Evolutionary conservation across 2,329 filamentous ascomycete species (phyloP), one percentile per base, ranked within the genome.

Genomic region (Trichoderma asperellum): DNA sequence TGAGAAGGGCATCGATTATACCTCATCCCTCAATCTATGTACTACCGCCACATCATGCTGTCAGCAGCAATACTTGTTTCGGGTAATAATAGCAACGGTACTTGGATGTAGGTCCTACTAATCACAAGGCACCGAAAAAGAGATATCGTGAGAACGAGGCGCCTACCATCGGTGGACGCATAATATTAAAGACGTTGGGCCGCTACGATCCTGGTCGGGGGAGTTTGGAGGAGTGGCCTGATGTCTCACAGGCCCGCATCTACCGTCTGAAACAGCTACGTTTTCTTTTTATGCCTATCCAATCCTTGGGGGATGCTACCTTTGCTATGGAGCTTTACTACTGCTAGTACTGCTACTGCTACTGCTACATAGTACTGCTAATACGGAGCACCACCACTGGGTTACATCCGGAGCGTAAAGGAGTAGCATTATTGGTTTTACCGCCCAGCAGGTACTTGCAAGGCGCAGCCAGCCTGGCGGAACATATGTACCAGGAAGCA

Each of bases 191-290:
- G 37, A 10, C 40, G n/a, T 24, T 34, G 61, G 37, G 34, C 49
- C 34, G 7, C 29, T 55, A 24, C 49, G 18, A 11, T 43, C 18
- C 35, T 64, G 35, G 61, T 43, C 21, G 49, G n/a, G 7, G 35
- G 52, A 56, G 34, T 14, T n/a, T 11, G 49, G 49, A 34, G 53
- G 24, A 16, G 55, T 59, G 63, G 55, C 40, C 63, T 59, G 63
- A 67, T 67, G 63, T 67, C 63, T 67, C 63, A 67, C 55, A 64
- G 37, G 55, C 29, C 40, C 40, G 57, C 35, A 29, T 27, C 21
- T 43, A 10, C 57, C 35, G 57, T 43, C 35, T 59, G 55, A 58
- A 59, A 49, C 55, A 37, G 29, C 55, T 65, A 16, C 32, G 21
- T 16, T 27, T 55, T 40, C 12, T 29, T 49, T 49, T 32, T 29